Base-by-base conservation (phyloP, 2,329 filamentous ascomycete species). In the Nigrospora oryzae region DNA sequence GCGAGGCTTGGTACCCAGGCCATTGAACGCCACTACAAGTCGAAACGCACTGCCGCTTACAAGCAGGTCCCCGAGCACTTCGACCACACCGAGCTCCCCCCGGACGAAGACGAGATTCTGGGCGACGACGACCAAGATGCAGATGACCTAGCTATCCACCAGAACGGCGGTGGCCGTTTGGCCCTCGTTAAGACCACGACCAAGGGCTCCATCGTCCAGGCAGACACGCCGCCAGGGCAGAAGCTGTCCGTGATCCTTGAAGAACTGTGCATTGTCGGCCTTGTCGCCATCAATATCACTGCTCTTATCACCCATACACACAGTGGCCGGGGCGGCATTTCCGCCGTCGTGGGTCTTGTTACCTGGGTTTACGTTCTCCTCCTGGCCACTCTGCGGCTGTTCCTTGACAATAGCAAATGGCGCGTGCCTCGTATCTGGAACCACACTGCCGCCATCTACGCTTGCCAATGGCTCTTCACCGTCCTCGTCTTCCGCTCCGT, bases 361-460 rank as follows among this genome's bases (percentile, higher is more conserved):
- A 80, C 80, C 30, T 97, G 93, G 91, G 64, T 79, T 43, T 98
- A 97, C 61, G 79, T 90, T 35, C 71, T 91, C 28, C 65, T 82
- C 14, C 75, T 98, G 47, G 83, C 83, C 13, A 77, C 81, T 16
- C 67, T 89, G 37, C 83, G 93, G 32, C 69, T 96, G 56, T 82
- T 66, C 66, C 79, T 73, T 65, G 83, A 63, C 63, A 80, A 69
- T 66, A 79, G 67, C 56, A 79, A 71, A 73, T 88, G 68, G 76
- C 77, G 63, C 63, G 62, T 93, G 13, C 83, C 85, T 10, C 74
- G 77, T 47, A 69, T 97, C 10, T 98, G 93, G 93, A 90, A 91
- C 60, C 93, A 98, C 64, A 97, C 93, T 0, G 86, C 89, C 16
- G 68, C 76, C 50, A 80, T 98, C 44, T 98, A 98, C 64, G 76